Percentiles rank a stretch among this genome's conserved stretches.
phyloP scores from a whole-genome alignment of 1,284 basidiomycete genomes.

The Melampsora abietis-canadensis region DNA sequence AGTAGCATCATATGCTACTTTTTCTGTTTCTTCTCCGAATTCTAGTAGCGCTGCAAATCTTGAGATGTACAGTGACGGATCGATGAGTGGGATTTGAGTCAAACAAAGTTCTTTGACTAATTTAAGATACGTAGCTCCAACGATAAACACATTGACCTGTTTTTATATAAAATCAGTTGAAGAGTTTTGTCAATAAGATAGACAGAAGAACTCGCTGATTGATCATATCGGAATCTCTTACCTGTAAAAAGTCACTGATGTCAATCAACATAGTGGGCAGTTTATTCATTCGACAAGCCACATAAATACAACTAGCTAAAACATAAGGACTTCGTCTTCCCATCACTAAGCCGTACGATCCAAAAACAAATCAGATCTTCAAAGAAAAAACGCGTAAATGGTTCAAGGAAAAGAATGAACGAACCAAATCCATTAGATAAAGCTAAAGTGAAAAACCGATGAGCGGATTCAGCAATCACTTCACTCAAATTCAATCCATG shows the following conservation, averaged over 20 bases:
- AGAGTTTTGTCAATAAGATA: too few relatives aligned
- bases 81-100: slow-evolving; percentile 75
- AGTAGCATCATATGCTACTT: slow-evolving; percentile 87
- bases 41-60: slow-evolving; percentile 95
- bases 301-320: slow-evolving; percentile 90
- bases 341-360: slow-evolving; percentile 45
- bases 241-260: slow-evolving; percentile 86
- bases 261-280: slow-evolving; percentile 95
- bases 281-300: slow-evolving; percentile 87
- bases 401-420: slow-evolving; percentile 63
- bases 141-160: slow-evolving; percentile 94
- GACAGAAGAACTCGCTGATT: slow-evolving; percentile 21
- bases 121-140: slow-evolving; percentile 93
- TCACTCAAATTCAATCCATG: slow-evolving; percentile 73
- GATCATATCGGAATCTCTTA: slow-evolving; percentile 52
- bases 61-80: slow-evolving; percentile 94
- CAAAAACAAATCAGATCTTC: slow-evolving; percentile 50
- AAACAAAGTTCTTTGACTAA: slow-evolving; percentile 85
- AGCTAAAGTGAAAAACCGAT: slow-evolving; percentile 85
- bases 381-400: not conserved
- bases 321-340: slow-evolving; percentile 89
- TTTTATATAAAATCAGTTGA: not conserved
- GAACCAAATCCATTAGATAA: slow-evolving; percentile 64
- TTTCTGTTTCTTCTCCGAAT: slow-evolving; percentile 88
- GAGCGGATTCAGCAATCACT: slow-evolving; percentile 73